Percentiles rank a stretch among this genome's conserved stretches.
Evolutionary conservation across 2,329 filamentous ascomycete genomes (phyloP).

Genomic region (Hymenoscyphus fraxineus): DNA sequence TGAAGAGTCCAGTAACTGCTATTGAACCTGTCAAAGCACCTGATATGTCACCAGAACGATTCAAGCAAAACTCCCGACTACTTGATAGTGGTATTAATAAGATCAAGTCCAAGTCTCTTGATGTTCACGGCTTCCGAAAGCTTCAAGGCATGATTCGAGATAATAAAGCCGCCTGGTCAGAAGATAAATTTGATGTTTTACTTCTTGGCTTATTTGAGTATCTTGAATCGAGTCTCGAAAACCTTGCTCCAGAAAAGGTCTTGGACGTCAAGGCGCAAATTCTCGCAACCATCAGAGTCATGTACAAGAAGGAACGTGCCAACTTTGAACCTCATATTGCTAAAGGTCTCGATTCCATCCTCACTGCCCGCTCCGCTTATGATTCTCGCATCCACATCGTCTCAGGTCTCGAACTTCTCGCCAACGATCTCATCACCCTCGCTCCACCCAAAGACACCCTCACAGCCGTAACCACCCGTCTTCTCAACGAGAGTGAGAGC

Average conservation of each 20-base stretch:
- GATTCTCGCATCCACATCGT: conserved; percentile 69
- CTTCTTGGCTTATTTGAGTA: conserved; percentile 67
- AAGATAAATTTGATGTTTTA: conserved; percentile 66
- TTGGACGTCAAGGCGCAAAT: conserved; percentile 73
- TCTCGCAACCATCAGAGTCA: conserved; percentile 67
- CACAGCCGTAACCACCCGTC: conserved; percentile 48
- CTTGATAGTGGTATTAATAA: conserved; percentile 72
- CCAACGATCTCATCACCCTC: conserved; percentile 65
- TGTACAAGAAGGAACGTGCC: conserved; percentile 64
- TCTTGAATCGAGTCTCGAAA: conserved; percentile 57
- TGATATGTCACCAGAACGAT: conserved; percentile 47
- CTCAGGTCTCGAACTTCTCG: conserved; percentile 68
- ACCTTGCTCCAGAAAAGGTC: conserved; percentile 58
- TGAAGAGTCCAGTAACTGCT: conserved; percentile 20
- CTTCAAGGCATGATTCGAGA: conserved; percentile 71
- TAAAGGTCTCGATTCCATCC: conserved; percentile 62
- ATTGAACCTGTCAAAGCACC: conserved; percentile 21
- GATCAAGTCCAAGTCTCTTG: conserved; percentile 67
- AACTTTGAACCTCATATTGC: conserved; percentile 65
- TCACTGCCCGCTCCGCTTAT: conserved; percentile 61
- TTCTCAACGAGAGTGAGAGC: conserved; percentile 40
- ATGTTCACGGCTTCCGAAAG: conserved; percentile 77
- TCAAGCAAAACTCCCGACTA: conserved; percentile 56
- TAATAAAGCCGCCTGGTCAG: conserved; percentile 57
- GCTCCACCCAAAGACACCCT: conserved; percentile 61